Base-by-base conservation (phyloP, 495 filamentous ascomycete genomes). In the Tuber magnatum region DNA sequence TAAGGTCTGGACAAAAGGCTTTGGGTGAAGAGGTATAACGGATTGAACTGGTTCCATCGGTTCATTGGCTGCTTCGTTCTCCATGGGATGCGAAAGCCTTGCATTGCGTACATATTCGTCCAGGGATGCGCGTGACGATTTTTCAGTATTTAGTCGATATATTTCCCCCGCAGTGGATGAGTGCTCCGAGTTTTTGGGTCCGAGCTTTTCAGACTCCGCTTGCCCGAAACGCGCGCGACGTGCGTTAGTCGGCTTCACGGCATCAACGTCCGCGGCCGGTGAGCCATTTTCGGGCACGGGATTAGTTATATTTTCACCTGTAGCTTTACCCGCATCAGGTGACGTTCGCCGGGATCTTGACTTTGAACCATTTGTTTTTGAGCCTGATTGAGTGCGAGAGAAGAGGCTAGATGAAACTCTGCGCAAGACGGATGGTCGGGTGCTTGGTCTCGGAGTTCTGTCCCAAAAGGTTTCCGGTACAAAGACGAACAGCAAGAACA, bases 381-480 rank as follows among this genome's bases (percentile, higher is more conserved):
- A 75, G 35, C 72, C 56, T 16, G 78, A 80, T n/a, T 56, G 48
- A 28, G 24, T 10, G 68, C 75, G 72, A 28, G 77, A 80, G 72
- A 78, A 80, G n/a, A 80, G 71, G 51, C 72, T 83, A 0, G 84
- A 87, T 2, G 85, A 87, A 40, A 82, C 79, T 14, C 85, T 82
- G 18, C 83, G 85, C 61, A 86, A 84, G 74, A 86, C 81, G 24
- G 81, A 83, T 4, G 84, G 82, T 32, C 77, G 73, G 71, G 80
- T 83, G 76, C 88, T 88, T 80, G 92, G 88, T 65, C 87, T 85
- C 3, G 94, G 94, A 4, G 91, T 91, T 35, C 95, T 88, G 81
- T 97, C 94, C 95, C 95, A 97, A 80, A 97, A 97, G 0, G 94
- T 97, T 84, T 99, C 95, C 0, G 95, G 95, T 9, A 97, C 92